Evolutionary conservation across 139 green algal species (phyloP).

Genomic region (Tetraselmis chui): DNA sequence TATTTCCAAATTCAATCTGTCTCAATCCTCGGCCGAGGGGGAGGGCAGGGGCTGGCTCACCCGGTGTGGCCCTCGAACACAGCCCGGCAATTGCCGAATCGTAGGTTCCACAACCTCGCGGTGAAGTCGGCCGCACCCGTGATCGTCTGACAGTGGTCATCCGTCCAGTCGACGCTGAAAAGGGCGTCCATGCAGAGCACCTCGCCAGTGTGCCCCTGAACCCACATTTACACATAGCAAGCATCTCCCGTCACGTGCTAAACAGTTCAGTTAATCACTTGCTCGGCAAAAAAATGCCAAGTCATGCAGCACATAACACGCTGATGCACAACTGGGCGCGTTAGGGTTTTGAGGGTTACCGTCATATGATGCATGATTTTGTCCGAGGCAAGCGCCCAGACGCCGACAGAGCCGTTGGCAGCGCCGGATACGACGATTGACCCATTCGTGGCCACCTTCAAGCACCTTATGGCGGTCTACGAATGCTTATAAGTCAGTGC

Average conservation of each 20-base stretch:
- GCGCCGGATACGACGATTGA: not conserved
- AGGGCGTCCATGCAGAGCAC: not conserved
- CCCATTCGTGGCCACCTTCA: not conserved
- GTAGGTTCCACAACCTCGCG: conserved; percentile 55
- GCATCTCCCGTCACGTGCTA: too few species aligned
- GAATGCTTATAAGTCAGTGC: too few species aligned
- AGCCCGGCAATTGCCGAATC: not conserved
- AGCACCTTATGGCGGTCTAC: not conserved
- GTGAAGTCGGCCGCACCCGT: conserved; percentile 64
- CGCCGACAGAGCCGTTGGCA: not conserved
- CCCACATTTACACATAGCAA: too few species aligned
- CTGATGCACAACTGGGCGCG: too few species aligned
- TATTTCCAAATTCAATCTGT: too few species aligned
- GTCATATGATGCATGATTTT: not conserved
- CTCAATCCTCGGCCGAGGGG: not conserved
- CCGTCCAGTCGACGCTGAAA: not conserved
- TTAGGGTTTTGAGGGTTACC: not conserved
- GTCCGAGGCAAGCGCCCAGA: not conserved
- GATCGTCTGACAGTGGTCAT: conserved; percentile 14
- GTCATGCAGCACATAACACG: too few species aligned
- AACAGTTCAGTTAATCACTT: too few species aligned
- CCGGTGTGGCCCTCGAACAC: not conserved
- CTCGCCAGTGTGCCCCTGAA: not conserved
- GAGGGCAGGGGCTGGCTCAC: not conserved
- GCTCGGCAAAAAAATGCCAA: too few species aligned